Percentiles rank a stretch among this genome's conserved stretches.
Evolutionary conservation across 192 early-diverging fungal genomes (phyloP).

Genomic region (Powellomyces hirtus): DNA sequence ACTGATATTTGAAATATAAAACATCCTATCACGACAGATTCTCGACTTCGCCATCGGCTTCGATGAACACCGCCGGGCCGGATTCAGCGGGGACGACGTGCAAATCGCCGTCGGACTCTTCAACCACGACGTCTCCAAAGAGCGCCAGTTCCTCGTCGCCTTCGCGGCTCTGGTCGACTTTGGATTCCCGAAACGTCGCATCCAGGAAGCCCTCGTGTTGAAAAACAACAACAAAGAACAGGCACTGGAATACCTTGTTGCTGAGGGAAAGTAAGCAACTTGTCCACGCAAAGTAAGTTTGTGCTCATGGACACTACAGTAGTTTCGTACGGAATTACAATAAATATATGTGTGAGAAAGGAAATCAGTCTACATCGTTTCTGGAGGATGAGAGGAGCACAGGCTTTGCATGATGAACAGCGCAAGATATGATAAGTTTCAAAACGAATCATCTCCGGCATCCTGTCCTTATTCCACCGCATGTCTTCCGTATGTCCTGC

Average conservation of each 20-base stretch:
- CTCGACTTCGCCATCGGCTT: neutral
- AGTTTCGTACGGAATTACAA: too few species aligned
- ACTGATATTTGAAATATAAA: neutral
- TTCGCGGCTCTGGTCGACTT: constrained; percentile 15
- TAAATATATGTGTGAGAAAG: too few species aligned
- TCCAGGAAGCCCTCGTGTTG: constrained; percentile 17
- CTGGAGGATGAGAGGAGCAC: too few species aligned
- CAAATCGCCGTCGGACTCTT: neutral
- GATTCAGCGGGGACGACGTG: neutral
- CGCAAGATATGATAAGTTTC: too few species aligned
- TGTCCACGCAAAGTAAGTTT: too few species aligned
- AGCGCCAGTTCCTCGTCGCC: constrained; percentile 11
- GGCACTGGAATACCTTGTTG: constrained; percentile 16
- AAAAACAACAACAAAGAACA: constrained; percentile 11
- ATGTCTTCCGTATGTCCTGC: too few species aligned
- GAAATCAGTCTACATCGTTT: too few species aligned
- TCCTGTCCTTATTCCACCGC: too few species aligned
- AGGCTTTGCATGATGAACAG: too few species aligned
- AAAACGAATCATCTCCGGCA: too few species aligned
- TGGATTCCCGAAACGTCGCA: constrained; percentile 9
- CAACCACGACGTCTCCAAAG: neutral
- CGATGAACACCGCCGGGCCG: constrained; percentile 6
- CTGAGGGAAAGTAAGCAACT: too few species aligned
- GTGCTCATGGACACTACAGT: too few species aligned
- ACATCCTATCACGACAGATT: neutral